Evolutionary conservation across 1,284 basidiomycete species (phyloP).

Genomic region (Puccinia sorghi): DNA sequence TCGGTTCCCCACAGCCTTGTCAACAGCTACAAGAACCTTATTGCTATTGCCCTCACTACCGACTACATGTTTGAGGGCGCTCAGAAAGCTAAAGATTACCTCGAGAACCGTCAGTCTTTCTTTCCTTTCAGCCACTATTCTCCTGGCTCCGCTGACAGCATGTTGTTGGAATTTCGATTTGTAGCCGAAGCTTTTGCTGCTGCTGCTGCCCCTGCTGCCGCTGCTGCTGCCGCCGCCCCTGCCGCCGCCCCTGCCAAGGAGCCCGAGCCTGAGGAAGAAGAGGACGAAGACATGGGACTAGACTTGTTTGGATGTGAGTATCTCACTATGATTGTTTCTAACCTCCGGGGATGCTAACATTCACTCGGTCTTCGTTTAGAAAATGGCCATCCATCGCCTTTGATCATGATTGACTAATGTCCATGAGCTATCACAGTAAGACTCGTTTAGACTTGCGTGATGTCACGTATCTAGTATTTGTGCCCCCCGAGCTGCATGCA

Average conservation of each 20-base stretch:
- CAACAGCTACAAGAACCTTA: constrained; percentile 98
- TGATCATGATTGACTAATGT: background rate
- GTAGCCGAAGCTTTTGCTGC: constrained; percentile 48
- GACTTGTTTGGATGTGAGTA: constrained; percentile 48
- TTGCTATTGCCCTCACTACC: constrained; percentile 85
- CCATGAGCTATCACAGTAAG: background rate
- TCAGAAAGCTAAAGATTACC: constrained; percentile 56
- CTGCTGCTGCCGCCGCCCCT: constrained; percentile 26
- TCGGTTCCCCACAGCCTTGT: constrained; percentile 92
- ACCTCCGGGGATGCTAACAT: background rate
- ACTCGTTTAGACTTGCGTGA: background rate
- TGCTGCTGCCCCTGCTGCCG: constrained; percentile 48
- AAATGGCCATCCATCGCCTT: background rate
- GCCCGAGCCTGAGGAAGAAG: constrained; percentile 55
- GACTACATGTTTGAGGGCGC: constrained; percentile 93
- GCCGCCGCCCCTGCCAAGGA: constrained; percentile 41
- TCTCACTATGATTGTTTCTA: background rate
- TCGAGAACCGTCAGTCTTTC: constrained; percentile 49
- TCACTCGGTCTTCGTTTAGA: background rate
- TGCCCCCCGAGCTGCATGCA: background rate
- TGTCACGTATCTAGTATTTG: background rate
- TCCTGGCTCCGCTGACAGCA: background rate
- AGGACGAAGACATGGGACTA: constrained; percentile 47
- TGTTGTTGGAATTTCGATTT: background rate
- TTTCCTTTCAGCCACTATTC: background rate